A percentile compares a stretch with the other conserved stretches of the same genome.
Evolutionary conservation across 306 rosid species (phyloP).

Genomic region (Medicago truncatula): MtrunA17r5.0-ANR NC_053048.1:39548001-39548500

Average conservation of each 20-base stretch:
- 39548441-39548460: constrained; percentile 88
- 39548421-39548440: constrained; percentile 53
- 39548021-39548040: constrained; percentile 8
- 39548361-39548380: neutral
- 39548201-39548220: constrained; percentile 22
- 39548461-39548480: constrained; percentile 87
- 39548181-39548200: constrained; percentile 21
- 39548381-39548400: neutral
- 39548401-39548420: constrained; percentile 18
- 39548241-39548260: constrained; percentile 5
- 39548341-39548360: constrained; percentile 8
- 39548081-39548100: neutral
- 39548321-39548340: constrained; percentile 5
- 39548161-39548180: constrained; percentile 22
- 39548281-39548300: constrained; percentile 33
- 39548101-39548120: neutral
- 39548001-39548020: neutral
- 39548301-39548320: neutral
- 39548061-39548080: constrained; percentile 2
- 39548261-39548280: constrained; percentile 2
- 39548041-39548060: constrained; percentile 5
- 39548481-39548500: constrained; percentile 74
- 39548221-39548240: constrained; percentile 31
- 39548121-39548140: constrained; percentile 26
- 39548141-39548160: constrained; percentile 15